These are phyloP conservation scores for Fusarium sp. DNA, from an alignment of 2,329 filamentous ascomycete species.

Conservation along the genomic window DNA sequence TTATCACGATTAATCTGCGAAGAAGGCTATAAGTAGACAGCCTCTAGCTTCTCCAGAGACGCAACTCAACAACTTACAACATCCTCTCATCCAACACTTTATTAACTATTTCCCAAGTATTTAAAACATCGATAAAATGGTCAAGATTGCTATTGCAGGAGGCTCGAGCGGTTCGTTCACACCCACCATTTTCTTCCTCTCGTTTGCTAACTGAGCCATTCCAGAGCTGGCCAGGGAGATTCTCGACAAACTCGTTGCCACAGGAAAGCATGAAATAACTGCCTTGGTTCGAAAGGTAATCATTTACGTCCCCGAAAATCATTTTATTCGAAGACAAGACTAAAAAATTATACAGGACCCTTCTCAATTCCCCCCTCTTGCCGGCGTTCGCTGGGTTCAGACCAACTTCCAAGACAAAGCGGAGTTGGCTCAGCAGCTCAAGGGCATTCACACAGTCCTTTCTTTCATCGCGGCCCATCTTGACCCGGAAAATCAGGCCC, in stretches of 20 bases:
- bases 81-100: background rate
- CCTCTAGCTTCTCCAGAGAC: background rate
- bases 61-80: background rate
- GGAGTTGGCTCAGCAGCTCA: slow-evolving; percentile 49
- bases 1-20: too few species aligned
- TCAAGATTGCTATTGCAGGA: slow-evolving; percentile 30
- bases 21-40: background rate
- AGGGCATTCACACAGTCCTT: slow-evolving; percentile 58
- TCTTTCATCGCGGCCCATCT: slow-evolving; percentile 55
- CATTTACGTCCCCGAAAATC: too few species aligned
- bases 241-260: slow-evolving; percentile 27
- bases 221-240: slow-evolving; percentile 35
- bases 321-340: background rate
- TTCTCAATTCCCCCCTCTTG: background rate
- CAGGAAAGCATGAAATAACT: slow-evolving; percentile 32
- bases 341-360: slow-evolving; percentile 8
- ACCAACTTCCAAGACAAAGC: slow-evolving; percentile 55
- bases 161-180: slow-evolving; percentile 10
- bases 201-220: background rate
- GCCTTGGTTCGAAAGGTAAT: slow-evolving; percentile 20
- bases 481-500: slow-evolving; percentile 51
- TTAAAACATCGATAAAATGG: slow-evolving; percentile 10
- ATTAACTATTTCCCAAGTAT: background rate
- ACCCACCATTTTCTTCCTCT: accelerated
- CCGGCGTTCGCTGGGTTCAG: slow-evolving; percentile 50